phyloP scores from a whole-genome alignment of 176 grass and related monocot species.

The Oryza australiensis region DNA sequence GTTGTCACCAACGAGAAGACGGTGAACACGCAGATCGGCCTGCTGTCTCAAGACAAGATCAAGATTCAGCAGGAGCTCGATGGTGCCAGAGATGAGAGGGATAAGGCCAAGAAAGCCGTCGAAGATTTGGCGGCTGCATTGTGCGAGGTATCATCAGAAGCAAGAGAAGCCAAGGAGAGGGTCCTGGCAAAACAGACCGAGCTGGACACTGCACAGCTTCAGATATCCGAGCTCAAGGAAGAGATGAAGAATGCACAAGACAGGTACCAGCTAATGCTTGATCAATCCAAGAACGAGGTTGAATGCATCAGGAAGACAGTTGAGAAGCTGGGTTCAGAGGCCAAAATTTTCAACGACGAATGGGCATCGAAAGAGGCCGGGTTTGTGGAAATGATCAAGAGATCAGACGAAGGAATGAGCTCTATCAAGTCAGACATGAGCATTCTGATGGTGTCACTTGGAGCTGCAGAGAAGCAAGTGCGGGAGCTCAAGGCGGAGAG shows the following conservation, averaged over 20 bases:
- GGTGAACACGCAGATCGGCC: conserved; percentile 21
- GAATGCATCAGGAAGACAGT: conserved; percentile 49
- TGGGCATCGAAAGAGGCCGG: conserved; percentile 59
- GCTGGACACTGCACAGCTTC: conserved; percentile 49
- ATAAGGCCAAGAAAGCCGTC: conserved; percentile 62
- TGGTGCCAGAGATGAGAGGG: conserved; percentile 50
- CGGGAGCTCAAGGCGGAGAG: conserved; percentile 57
- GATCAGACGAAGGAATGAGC: conserved; percentile 56
- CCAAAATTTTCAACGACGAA: conserved; percentile 54
- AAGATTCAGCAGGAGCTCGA: conserved; percentile 50
- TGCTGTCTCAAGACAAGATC: conserved; percentile 47
- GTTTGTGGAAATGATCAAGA: conserved; percentile 51
- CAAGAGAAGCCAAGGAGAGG: conserved; percentile 67
- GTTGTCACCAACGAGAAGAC: conserved; percentile 36
- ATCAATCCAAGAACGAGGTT: conserved; percentile 40
- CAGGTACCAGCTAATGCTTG: conserved; percentile 48
- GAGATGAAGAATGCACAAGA: conserved; percentile 42
- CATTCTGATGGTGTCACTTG: conserved; percentile 45
- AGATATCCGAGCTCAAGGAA: conserved; percentile 51
- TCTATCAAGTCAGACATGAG: conserved; percentile 54
- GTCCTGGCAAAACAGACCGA: conserved; percentile 53
- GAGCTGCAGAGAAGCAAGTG: conserved; percentile 54
- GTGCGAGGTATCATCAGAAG: conserved; percentile 62
- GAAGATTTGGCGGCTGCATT: conserved; percentile 59
- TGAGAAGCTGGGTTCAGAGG: conserved; percentile 50